Evolutionary conservation across 345 rosid species (phyloP).

Genomic region (Eucalyptus sp.): DNA sequence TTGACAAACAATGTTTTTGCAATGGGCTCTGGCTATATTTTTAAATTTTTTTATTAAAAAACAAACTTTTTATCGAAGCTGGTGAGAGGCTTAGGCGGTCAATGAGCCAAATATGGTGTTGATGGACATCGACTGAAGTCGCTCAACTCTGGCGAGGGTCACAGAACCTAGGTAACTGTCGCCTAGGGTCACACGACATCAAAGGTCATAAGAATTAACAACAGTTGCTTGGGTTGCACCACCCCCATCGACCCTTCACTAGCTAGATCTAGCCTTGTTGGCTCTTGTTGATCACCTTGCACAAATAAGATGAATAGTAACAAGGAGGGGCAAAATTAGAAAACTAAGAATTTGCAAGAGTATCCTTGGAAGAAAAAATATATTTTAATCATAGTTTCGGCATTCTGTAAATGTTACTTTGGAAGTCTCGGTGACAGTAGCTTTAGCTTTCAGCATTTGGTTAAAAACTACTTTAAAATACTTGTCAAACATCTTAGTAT

Average conservation of each 20-base stretch:
- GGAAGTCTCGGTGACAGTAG: accelerated
- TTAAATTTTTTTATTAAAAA: no score
- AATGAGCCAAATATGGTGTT: accelerated
- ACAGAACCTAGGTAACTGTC: accelerated
- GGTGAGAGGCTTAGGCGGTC: accelerated
- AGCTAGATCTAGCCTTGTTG: no score
- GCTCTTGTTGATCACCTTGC: accelerated
- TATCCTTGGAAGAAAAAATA: accelerated
- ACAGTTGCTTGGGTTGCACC: accelerated
- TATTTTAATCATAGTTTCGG: accelerated
- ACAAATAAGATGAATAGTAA: no score
- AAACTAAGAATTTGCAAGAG: accelerated
- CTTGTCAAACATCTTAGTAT: accelerated
- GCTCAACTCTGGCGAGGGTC: accelerated
- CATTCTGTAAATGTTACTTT: no score
- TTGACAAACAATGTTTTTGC: no score
- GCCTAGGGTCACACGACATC: accelerated
- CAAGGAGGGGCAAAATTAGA: no score
- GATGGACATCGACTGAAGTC: accelerated
- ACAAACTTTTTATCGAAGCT: accelerated
- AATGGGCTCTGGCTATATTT: no score
- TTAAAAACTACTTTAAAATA: no score
- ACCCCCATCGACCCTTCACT: no score
- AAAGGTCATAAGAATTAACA: accelerated
- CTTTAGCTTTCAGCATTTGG: no score